Base-by-base conservation (phyloP, 2,329 filamentous ascomycete species). In the Pseudocercospora vitis region DNA sequence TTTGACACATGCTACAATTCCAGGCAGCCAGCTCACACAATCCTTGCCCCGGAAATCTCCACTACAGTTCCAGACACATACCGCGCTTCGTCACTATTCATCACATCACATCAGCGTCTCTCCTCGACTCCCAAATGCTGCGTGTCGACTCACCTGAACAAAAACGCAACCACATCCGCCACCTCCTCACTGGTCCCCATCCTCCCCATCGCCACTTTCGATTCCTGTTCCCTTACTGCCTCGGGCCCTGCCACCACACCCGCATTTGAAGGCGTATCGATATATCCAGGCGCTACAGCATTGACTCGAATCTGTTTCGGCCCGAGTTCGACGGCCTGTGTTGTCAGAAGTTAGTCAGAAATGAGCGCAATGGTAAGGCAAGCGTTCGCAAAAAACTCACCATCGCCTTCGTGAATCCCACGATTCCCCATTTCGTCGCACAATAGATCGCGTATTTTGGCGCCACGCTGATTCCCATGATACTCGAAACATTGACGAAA, bases 51-150 rank as follows among this genome's bases (percentile, higher is more conserved):
- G 65, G 78, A 76, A 45, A 79, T 69, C 61, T 78, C 75, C 40
- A 78, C 65, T 14, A 79, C 72, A 59, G 68, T 70, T 11, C 76
- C 76, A 62, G 74, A 78, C 51, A 78, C 70, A 68, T 78, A 79
- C 54, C 69, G 64, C 26, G 68, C 68, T 48, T 73, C 74, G 14
- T 74, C 70, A 23, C 75, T 71, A 49, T 5, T 2, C 12, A 8
- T 11, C 7, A 8, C n/a, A 16, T 26, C 28, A 16, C n/a, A 44
- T 21, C 28, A 39, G 9, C 35, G 12, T 3, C 9, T 11, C 7
- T 39, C 9, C 1, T 19, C 35, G 6, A 14, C 19, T 39, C 12
- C 14, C 6, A 2, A 3, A 2, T 19, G 6, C 1, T 40, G 1
- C 6, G 2, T 35, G 5, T 29, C 7, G 8, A 40, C 37, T 40